These are phyloP conservation scores for Fusarium sp. DNA, from an alignment of 2,329 filamentous ascomycete genomes.

Conservation along the genomic window DNA sequence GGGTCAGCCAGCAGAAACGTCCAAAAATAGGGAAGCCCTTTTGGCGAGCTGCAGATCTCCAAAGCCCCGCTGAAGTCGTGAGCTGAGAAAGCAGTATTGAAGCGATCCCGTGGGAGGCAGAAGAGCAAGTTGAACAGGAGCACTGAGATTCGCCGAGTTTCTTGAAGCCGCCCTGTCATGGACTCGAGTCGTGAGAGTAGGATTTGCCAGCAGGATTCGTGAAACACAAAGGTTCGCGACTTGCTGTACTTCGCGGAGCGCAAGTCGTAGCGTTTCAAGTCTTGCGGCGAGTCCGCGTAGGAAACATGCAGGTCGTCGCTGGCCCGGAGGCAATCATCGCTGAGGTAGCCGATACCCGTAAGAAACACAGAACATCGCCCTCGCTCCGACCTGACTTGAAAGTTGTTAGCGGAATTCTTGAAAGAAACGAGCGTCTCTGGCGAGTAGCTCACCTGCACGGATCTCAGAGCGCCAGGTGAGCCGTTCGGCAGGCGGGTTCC, in stretches of 20 bases:
- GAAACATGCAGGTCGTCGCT: neutral
- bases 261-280: neutral
- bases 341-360: neutral
- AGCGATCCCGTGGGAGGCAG: constrained; percentile 3
- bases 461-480: constrained; percentile 4
- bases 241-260: fast-evolving
- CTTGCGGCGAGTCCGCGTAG: neutral
- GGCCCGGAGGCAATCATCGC: neutral
- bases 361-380: neutral
- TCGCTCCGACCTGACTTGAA: neutral
- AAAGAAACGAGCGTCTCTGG: too few species aligned
- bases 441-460: neutral
- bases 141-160: neutral
- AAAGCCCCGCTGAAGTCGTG: constrained; percentile 8
- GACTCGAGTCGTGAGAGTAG: neutral
- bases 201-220: constrained; percentile 12
- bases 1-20: constrained; percentile 8
- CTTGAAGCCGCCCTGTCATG: neutral
- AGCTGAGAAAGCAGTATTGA: neutral
- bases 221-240: constrained; percentile 4
- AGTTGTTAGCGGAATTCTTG: neutral
- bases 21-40: neutral
- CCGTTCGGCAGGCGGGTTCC: neutral
- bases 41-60: neutral
- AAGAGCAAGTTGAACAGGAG: neutral